A percentile compares a stretch with the other conserved stretches of the same genome.
Evolutionary conservation across 2,329 filamentous ascomycete species (phyloP).

Genomic region (Cladosporium sphaerospermum): DNA sequence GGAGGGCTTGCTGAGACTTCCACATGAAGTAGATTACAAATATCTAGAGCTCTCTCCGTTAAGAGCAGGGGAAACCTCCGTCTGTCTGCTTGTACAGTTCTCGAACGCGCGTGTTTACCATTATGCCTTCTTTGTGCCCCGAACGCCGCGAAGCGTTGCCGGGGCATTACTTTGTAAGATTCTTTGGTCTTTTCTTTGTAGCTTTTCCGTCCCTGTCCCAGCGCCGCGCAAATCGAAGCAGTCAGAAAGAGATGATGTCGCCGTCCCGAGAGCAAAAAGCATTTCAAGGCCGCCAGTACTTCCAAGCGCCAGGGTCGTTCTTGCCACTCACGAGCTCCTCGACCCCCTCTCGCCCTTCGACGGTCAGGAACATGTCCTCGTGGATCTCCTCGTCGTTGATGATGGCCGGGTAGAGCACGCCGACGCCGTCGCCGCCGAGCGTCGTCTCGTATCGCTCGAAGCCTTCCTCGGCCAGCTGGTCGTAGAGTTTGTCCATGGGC

Average conservation of each 20-base stretch:
- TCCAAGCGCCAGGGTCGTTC: slow-evolving; percentile 28
- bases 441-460: slow-evolving; percentile 85
- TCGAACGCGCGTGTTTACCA: too few species aligned
- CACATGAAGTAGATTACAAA: too few species aligned
- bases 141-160: too few species aligned
- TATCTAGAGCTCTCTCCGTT: too few species aligned
- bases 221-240: background rate
- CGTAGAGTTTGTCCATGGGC: slow-evolving; percentile 55
- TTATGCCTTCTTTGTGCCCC: too few species aligned
- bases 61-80: background rate
- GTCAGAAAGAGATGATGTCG: background rate
- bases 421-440: slow-evolving; percentile 86
- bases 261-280: background rate
- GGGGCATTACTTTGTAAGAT: too few species aligned
- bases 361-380: slow-evolving; percentile 78
- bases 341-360: slow-evolving; percentile 76
- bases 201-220: background rate
- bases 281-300: slow-evolving; percentile 30
- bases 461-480: slow-evolving; percentile 51
- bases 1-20: too few species aligned
- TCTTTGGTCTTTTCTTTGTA: background rate
- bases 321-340: slow-evolving; percentile 69
- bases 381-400: slow-evolving; percentile 93
- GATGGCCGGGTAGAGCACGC: slow-evolving; percentile 88
- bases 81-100: too few species aligned